Base-by-base conservation (phyloP, 129 eudicot species). In the Mikania micrantha region DNA sequence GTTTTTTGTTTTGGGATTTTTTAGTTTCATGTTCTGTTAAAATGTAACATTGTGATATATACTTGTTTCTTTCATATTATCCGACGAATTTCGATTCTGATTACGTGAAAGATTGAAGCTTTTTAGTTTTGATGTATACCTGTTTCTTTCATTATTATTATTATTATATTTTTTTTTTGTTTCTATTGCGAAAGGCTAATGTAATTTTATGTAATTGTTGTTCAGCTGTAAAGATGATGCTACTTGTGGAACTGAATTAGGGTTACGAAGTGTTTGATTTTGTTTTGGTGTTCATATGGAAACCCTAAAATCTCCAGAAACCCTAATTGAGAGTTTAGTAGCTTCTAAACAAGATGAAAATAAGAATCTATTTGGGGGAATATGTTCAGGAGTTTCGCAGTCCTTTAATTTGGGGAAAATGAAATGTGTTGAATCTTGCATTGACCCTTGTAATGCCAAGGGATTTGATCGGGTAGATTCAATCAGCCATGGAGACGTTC, bases 271-370 rank as follows among this genome's bases (percentile, higher is more conserved):
- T 72, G 66, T 79, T 78, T 41, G 75, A 50, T 38, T 79, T 81
- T 77, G 75, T 48, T 64, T 71, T 64, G 70, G 69, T 84, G 69
- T 54, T 73, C 24, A 49, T 77, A 87, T 84, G 95, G 85, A 80
- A 72, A 77, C 72, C 74, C 64, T 60, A 69, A 54, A 71, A 64
- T 42, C 48, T 57, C 49, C 76, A 34, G 77, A 72, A 87, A 50
- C 84, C 85, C 75, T 71, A 74, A 74, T 52, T 39, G 74, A 75
- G 91, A 85, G 71, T 77, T 75, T 70, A 56, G 75, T 72, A 66
- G 54, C 25, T 60, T 72, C 81, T 21, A 52, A 78, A 20, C 42
- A 39, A 20, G 76, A 31, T 39, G 61, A 54, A 52, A 36, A 13
- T 47, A 80, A 36, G 47, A 64, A 32, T 59, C 66, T n/a, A 57